Conservation (phyloP, 1,139 yeast species). For the Kurtzmaniella quercitrusa region DNA sequence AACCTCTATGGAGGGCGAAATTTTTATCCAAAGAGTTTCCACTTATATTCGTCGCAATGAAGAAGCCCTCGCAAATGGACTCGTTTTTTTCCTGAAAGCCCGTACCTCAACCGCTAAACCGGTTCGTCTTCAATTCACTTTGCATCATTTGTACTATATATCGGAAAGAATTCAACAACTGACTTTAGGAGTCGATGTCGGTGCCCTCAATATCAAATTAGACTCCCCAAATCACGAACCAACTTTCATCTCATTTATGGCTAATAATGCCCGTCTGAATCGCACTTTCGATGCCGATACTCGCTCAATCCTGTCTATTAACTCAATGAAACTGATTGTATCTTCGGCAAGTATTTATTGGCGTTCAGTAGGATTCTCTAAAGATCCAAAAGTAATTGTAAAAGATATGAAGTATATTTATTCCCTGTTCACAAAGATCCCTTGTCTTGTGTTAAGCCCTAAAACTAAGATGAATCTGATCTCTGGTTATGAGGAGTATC, state of each 20-base stretch:
- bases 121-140: slow-evolving; percentile 50
- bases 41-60: slow-evolving; percentile 40
- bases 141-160: slow-evolving; percentile 61
- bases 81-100: slow-evolving; percentile 37
- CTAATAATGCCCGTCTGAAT: slow-evolving; percentile 41
- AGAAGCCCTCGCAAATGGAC: slow-evolving; percentile 44
- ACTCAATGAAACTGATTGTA: slow-evolving; percentile 56
- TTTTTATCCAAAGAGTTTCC: slow-evolving; percentile 38
- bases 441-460: slow-evolving; percentile 58
- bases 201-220: slow-evolving; percentile 56
- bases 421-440: slow-evolving; percentile 64
- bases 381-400: slow-evolving; percentile 40
- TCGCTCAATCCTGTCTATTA: slow-evolving; percentile 57
- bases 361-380: slow-evolving; percentile 33
- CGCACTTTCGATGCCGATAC: slow-evolving; percentile 52
- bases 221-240: slow-evolving; percentile 59
- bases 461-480: slow-evolving; percentile 54
- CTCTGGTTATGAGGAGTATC: slow-evolving; percentile 63
- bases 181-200: slow-evolving; percentile 52
- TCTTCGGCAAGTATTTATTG: slow-evolving; percentile 43
- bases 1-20: slow-evolving; percentile 39
- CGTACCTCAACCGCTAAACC: slow-evolving; percentile 38
- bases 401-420: slow-evolving; percentile 55
- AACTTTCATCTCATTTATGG: slow-evolving; percentile 50
- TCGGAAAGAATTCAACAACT: slow-evolving; percentile 54